Conservation (phyloP, 2,329 filamentous ascomycete species). For the Scytalidium sp. region DNA sequence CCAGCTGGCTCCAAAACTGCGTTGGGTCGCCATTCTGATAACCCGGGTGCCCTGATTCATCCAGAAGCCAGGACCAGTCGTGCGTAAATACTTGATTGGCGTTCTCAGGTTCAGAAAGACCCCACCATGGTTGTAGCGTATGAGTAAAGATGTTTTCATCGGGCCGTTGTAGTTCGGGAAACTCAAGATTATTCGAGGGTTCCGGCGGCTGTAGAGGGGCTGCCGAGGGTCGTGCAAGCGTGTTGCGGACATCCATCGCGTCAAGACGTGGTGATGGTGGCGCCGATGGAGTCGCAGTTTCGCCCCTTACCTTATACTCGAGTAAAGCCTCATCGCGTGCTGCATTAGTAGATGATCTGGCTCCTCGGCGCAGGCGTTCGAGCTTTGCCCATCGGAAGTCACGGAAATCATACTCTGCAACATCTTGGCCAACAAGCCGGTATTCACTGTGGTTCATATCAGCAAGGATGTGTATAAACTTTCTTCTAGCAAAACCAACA, state of each 20-base stretch:
- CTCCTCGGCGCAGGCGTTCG: conserved; percentile 13
- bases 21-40: conserved; percentile 1
- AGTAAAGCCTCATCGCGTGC: conserved; percentile 9
- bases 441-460: conserved; percentile 9
- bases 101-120: neutral
- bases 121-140: neutral
- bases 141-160: neutral
- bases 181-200: neutral
- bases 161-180: neutral
- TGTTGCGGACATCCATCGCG: conserved; percentile 5
- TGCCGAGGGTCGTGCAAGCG: neutral
- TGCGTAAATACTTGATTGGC: neutral
- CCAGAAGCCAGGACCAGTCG: neutral
- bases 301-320: conserved; percentile 8
- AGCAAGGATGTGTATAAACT: no score
- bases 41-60: neutral
- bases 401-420: conserved; percentile 18
- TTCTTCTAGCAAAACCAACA: neutral
- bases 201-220: neutral
- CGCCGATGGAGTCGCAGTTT: conserved; percentile 4
- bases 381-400: conserved; percentile 18
- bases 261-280: conserved; percentile 7
- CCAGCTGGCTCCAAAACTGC: neutral
- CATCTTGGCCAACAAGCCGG: conserved; percentile 14
- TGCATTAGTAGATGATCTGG: neutral